These are phyloP conservation scores for Breynia disticha DNA, from an alignment of 441 rosid genomes.

Conservation along the genomic window DNA sequence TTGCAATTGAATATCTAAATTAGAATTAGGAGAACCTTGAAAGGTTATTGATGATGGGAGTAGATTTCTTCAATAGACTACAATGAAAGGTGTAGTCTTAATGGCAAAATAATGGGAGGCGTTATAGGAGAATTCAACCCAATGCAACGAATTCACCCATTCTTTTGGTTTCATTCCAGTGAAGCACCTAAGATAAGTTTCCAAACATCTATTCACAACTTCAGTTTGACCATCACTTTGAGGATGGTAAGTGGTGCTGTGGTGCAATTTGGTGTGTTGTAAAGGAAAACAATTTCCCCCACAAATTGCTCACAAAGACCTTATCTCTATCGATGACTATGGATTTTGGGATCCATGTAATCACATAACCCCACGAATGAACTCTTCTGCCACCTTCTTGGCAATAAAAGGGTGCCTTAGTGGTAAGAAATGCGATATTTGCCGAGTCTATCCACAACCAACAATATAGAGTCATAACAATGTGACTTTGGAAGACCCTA, in stretches of 20 bases:
- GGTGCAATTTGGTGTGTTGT: background rate
- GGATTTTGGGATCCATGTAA: background rate
- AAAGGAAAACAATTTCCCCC: background rate
- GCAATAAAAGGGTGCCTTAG: background rate
- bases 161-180: background rate
- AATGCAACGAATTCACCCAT: background rate
- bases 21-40: no score
- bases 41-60: background rate
- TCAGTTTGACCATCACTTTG: no score
- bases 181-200: background rate
- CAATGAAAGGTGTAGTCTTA: slow-evolving; percentile 1
- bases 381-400: background rate
- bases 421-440: background rate
- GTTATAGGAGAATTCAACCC: slow-evolving; percentile 5
- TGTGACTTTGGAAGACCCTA: background rate
- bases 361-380: background rate
- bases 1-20: no score
- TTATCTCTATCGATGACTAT: background rate
- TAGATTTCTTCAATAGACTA: background rate
- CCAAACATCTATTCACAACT: background rate
- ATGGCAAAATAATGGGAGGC: background rate
- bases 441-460: background rate
- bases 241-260: background rate
- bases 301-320: background rate
- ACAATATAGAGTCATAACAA: background rate